Evolutionary conservation across 2,329 filamentous ascomycete species (phyloP), one percentile per base, ranked within the genome.

Genomic region (Diaporthe longicolla): DNA sequence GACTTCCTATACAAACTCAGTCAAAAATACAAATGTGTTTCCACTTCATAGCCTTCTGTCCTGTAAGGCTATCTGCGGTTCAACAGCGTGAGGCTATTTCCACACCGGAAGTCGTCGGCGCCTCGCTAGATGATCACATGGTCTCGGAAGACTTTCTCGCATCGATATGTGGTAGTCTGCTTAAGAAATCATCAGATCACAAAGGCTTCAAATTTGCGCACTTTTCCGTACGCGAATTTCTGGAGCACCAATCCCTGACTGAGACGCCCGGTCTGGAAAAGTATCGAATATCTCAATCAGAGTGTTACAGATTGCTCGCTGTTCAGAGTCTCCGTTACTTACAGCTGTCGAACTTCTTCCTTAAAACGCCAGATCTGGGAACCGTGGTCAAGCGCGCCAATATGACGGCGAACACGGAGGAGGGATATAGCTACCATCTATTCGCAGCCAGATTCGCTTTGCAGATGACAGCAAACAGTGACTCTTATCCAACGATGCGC

Each of bases 41-140:
- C 4, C n/a, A 63, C 0, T 63, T 63, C 9, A 63, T 63, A 6
- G 58, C 58, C 5, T 63, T 63, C 4, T 32, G 3, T 1, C 58
- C 58, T 4, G 0, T 1, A 0, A 43, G 7, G 6, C 4, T 63
- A 13, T 19, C 15, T 4, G 21, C 4, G 2, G 1, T 3, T 0
- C 7, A 45, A 11, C 37, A 45, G 3, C 37, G 37, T 3, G 24
- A 13, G 3, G 59, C 26, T 8, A 48, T 65, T 7, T 65, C 59
- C 0, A 65, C 59, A 0, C 59, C 59, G 2, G 59, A 65, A 3
- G 1, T n/a, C 10, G 0, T 48, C 3, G 59, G 59, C 8, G 17
- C 59, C 5, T 7, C 1, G 19, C 26, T 65, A 0, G 43, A 48
- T 4, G 59, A 65, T 8, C n/a, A 48, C 11, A 65, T 65, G 59